phyloP scores from a whole-genome alignment of 805 yeast genomes.

The Wickerhamiella brachini region DNA sequence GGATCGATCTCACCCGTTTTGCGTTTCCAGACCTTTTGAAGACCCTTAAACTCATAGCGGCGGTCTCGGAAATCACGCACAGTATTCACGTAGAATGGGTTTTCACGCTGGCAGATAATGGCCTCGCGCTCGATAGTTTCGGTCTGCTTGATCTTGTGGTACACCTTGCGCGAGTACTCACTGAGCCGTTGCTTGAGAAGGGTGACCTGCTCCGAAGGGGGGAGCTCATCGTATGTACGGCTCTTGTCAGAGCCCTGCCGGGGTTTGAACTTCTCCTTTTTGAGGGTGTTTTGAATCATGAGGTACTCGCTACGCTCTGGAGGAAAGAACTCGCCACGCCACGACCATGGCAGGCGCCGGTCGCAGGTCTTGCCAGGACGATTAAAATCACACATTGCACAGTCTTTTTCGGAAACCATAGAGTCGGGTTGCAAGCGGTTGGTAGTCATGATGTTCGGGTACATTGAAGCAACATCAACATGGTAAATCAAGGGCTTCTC shows the following conservation, averaged over 20 bases:
- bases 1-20: constrained; percentile 44
- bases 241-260: not conserved
- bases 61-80: constrained; percentile 91
- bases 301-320: constrained; percentile 83
- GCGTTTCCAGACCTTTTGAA: constrained; percentile 89
- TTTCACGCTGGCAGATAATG: constrained; percentile 91
- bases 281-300: constrained; percentile 74
- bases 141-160: constrained; percentile 66
- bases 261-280: constrained; percentile 38
- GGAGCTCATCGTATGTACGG: constrained; percentile 53
- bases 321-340: constrained; percentile 96
- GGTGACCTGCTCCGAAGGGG: constrained; percentile 63
- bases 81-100: constrained; percentile 91
- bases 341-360: constrained; percentile 83
- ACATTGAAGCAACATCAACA: constrained; percentile 98
- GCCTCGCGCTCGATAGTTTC: constrained; percentile 83
- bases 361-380: constrained; percentile 92
- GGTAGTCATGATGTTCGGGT: constrained; percentile 96
- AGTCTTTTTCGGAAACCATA: constrained; percentile 85
- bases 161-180: constrained; percentile 75
- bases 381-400: constrained; percentile 95
- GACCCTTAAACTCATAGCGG: constrained; percentile 86
- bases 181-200: constrained; percentile 62
- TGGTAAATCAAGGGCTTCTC: constrained; percentile 88
- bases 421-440: constrained; percentile 97